A percentile compares a stretch with the other conserved stretches of the same genome.
Evolutionary conservation across 164 flowering plant genomes (phyloP).

Genomic region (Liquidambar formosana): DNA sequence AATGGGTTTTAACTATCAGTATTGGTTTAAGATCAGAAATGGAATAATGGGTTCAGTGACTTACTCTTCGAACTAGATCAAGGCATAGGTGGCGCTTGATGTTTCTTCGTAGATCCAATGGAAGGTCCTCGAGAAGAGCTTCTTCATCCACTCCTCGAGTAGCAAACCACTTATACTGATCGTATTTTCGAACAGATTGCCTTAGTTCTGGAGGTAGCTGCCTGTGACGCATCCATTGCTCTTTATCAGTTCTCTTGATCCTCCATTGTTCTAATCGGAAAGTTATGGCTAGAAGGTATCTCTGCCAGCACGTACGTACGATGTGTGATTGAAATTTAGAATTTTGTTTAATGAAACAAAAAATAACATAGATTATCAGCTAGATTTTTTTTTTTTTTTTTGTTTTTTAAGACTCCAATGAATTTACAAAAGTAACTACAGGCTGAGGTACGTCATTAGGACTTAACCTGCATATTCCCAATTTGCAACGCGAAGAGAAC

Average conservation of each 20-base stretch:
- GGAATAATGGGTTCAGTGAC: no score
- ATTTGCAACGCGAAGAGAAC: constrained; percentile 84
- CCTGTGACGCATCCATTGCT: constrained; percentile 93
- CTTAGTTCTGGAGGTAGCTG: constrained; percentile 78
- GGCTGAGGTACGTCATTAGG: constrained; percentile 12
- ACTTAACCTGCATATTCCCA: constrained; percentile 83
- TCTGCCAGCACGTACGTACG: constrained; percentile 39
- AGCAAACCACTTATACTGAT: constrained; percentile 87
- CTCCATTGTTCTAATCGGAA: constrained; percentile 92
- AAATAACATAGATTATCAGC: no score
- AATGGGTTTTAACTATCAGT: no score
- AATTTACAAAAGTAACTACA: no score
- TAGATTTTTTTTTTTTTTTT: no score
- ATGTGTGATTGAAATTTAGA: no score
- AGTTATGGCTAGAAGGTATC: constrained; percentile 80
- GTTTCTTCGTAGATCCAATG: constrained; percentile 76
- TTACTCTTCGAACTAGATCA: constrained; percentile 81
- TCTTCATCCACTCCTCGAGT: constrained; percentile 93
- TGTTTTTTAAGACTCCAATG: no score
- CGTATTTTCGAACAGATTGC: constrained; percentile 65
- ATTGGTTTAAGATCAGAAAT: no score
- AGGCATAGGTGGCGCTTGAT: constrained; percentile 91
- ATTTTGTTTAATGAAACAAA: no score
- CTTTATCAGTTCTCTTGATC: constrained; percentile 76
- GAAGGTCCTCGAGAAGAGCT: constrained; percentile 67